phyloP scores from a whole-genome alignment of 1,139 yeast species.

The Lodderomyces jiufengensis region DNA sequence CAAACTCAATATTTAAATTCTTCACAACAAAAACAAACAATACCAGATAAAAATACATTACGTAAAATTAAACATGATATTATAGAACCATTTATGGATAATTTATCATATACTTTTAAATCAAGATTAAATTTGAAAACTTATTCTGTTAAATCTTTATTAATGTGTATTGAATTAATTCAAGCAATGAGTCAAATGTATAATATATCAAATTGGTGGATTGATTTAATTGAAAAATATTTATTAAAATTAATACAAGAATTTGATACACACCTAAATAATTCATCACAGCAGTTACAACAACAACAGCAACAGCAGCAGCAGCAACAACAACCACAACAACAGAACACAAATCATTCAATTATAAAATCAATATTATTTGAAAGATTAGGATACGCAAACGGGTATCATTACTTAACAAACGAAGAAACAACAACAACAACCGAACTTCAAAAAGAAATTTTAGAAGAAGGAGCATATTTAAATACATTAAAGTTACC shows the following conservation, averaged over 20 bases:
- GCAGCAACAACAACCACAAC: too few relatives aligned
- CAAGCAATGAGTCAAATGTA: conserved; percentile 42
- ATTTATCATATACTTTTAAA: conserved; percentile 47
- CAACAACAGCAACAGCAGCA: too few relatives aligned
- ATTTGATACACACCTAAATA: conserved; percentile 32
- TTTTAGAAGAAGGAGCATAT: conserved; percentile 29
- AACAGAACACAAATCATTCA: conserved; percentile 12
- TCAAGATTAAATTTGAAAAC: conserved; percentile 65
- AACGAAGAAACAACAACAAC: conserved; percentile 5
- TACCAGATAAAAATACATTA: conserved; percentile 46
- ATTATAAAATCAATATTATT: conserved; percentile 38
- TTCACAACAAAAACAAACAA: conserved; percentile 12
- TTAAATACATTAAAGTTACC: conserved; percentile 40
- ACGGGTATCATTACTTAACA: conserved; percentile 28
- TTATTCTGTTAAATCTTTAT: conserved; percentile 49
- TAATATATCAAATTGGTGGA: conserved; percentile 47
- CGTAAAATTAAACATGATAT: conserved; percentile 59
- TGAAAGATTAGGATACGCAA: conserved; percentile 39
- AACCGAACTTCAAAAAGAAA: conserved; percentile 16
- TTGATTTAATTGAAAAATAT: conserved; percentile 44
- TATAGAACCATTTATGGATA: conserved; percentile 65
- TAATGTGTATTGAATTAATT: conserved; percentile 50
- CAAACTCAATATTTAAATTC: conserved; percentile 38
- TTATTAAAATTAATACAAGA: conserved; percentile 40
- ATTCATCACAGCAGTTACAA: too few relatives aligned